Evolutionary conservation across 345 rosid species (phyloP).

Genomic region (Conringia planisiliqua): DNA sequence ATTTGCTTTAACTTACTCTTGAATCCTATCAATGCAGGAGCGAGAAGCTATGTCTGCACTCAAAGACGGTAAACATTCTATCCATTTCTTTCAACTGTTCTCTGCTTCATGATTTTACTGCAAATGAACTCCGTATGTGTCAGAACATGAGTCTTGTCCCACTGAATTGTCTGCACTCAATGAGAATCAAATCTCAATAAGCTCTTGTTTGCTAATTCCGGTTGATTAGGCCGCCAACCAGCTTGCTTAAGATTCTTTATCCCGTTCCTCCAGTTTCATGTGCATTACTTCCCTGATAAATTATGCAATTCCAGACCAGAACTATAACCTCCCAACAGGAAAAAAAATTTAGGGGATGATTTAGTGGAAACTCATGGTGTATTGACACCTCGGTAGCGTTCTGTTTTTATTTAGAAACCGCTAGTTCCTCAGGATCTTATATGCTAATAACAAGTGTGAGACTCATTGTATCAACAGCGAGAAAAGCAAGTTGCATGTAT

Average conservation of each 20-base stretch:
- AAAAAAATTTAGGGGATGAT: background rate
- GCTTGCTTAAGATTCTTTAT: conserved; percentile 12
- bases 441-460: background rate
- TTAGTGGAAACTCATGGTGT: background rate
- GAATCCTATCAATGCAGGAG: conserved; percentile 46
- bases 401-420: background rate
- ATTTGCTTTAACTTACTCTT: conserved; percentile 13
- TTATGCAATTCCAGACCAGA: background rate
- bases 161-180: background rate
- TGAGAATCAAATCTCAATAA: conserved; percentile 1
- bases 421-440: background rate
- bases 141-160: background rate
- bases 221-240: conserved; percentile 7
- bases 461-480: conserved; percentile 37
- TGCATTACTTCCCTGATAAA: background rate
- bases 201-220: background rate
- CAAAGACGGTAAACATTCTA: conserved; percentile 55
- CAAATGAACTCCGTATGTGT: background rate
- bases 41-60: conserved; percentile 58
- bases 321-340: background rate
- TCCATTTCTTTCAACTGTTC: background rate
- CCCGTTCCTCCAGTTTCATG: background rate
- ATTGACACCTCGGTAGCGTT: background rate
- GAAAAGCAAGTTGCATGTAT: conserved; percentile 48
- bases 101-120: background rate